Base-by-base conservation (phyloP, 495 filamentous ascomycete genomes). In the Penicillium paradoxum region DNA sequence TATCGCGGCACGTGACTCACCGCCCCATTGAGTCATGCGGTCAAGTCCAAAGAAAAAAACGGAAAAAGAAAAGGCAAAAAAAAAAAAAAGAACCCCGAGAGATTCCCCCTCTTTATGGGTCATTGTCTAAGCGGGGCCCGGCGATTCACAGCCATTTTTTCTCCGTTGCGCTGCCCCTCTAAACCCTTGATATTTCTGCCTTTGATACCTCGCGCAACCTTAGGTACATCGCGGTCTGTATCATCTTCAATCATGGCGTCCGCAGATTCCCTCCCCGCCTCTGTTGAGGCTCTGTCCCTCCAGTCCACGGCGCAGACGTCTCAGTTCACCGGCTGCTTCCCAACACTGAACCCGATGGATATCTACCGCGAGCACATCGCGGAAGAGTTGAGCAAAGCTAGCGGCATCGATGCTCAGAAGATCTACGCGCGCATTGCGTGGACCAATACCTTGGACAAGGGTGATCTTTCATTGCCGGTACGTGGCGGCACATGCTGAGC, bases 361-460 rank as follows among this genome's bases (percentile, higher is more conserved):
- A 74, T 95, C 53, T 97, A 92, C 77, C 81, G 93, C 36, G 81
- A 86, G 45, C 89, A 95, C 56, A 84, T 97, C 56, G 79, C 88
- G 49, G 77, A 87, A 39, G 76, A 86, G 29, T 74, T 98, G 27
- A 77, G 80, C n/a, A 73, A 79, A n/a, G 79, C 87, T 44, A 83
- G 85, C 17, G 87, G 82, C 9, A 84, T 92, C 44, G 87, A 92
- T 40, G 60, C 82, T 3, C 77, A 77, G 43, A 81, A 90, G 65
- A 89, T 98, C 63, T 95, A 88, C 62, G 74, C 84, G 17, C 81
- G 83, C 25, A 70, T 97, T 30, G 74, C 82, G 63, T 96, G 89
- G 90, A 96, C 92, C 13, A 77, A 80, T 55, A 83, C 83, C 42
- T 73, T 95, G 24, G 91, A 96, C 51, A 95, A 95, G 78, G 92